Conservation (phyloP, 257 asterid genomes). For the Paraleonurus japonicus region DNA sequence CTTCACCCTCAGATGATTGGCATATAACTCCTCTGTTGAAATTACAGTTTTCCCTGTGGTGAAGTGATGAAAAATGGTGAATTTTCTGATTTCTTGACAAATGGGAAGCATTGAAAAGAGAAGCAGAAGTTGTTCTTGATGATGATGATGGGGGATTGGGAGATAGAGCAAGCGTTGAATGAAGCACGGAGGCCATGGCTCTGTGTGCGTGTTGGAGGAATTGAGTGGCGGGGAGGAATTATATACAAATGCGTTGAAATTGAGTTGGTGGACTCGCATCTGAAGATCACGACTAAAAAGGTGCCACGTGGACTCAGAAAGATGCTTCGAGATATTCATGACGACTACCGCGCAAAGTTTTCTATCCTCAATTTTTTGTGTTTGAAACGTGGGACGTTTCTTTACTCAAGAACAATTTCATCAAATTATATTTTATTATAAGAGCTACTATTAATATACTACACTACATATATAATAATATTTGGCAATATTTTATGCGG, state of each 20-base stretch:
- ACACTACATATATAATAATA: too few species aligned
- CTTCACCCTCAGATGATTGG: constrained; percentile 42
- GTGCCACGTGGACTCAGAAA: constrained; percentile 28
- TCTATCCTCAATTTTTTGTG: background rate
- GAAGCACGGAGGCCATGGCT: constrained; percentile 68
- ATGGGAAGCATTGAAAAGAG: background rate
- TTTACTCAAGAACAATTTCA: background rate
- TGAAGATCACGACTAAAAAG: background rate
- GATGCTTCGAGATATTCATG: background rate
- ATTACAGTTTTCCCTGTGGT: constrained; percentile 21
- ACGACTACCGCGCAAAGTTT: background rate
- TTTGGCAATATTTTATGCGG: too few species aligned
- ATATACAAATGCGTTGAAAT: background rate
- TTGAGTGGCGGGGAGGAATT: constrained; percentile 23
- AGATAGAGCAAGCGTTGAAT: constrained; percentile 40
- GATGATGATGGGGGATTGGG: constrained; percentile 34
- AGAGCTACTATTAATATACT: too few species aligned
- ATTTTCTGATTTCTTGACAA: constrained; percentile 12
- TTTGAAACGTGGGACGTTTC: background rate
- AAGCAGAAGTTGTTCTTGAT: constrained; percentile 17
- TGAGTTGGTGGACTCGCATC: background rate
- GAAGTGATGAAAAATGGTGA: constrained; percentile 3
- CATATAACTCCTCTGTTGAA: constrained; percentile 31
- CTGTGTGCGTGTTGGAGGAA: constrained; percentile 11
- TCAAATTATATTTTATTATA: too few species aligned